Percentiles rank a stretch among this genome's conserved stretches.
phyloP scores from a whole-genome alignment of 2,329 filamentous ascomycete species.

The Ascocoryne sarcoides region DNA sequence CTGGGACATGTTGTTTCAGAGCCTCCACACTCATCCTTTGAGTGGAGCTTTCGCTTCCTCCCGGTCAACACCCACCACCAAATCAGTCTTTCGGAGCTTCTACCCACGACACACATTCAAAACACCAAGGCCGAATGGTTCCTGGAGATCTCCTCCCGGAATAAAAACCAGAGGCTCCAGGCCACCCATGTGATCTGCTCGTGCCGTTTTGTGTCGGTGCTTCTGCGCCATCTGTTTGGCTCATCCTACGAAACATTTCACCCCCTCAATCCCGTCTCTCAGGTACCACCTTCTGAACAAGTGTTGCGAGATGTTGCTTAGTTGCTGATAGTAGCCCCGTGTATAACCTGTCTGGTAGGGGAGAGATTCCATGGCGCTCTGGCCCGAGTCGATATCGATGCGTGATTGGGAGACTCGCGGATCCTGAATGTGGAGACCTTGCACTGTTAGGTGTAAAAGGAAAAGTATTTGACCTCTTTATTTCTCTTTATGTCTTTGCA shows the following conservation, averaged over 20 bases:
- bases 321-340: no score
- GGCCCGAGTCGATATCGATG: no score
- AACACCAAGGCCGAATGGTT: background rate
- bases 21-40: no score
- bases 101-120: background rate
- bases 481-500: conserved; percentile 4
- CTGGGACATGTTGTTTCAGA: no score
- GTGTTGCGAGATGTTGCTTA: background rate
- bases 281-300: background rate
- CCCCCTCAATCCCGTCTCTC: background rate
- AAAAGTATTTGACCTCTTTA: conserved; percentile 6
- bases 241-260: background rate
- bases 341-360: no score
- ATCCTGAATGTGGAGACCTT: background rate
- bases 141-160: background rate
- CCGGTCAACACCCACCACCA: no score
- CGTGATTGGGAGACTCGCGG: background rate
- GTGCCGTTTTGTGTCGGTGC: background rate
- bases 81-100: background rate
- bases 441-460: background rate
- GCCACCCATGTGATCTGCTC: background rate
- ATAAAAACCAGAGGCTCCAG: background rate
- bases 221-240: background rate
- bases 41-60: no score
- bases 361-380: no score